Conservation (phyloP, 495 filamentous ascomycete genomes). For the Hypoxylon lienhwacheense region DNA sequence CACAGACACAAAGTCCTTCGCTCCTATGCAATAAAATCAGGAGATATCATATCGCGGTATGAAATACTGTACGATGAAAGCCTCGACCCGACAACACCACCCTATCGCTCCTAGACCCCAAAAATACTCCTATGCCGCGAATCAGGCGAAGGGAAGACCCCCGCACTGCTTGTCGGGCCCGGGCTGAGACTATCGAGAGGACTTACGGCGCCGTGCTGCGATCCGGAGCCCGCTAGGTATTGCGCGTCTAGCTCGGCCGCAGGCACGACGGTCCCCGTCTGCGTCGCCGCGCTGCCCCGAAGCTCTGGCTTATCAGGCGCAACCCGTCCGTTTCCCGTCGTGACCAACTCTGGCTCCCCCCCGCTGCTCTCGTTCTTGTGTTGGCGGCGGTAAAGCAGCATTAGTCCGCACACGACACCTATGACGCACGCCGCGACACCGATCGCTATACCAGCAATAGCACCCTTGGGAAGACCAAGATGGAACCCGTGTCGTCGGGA, state of each 20-base stretch:
- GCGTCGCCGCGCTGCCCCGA: not conserved
- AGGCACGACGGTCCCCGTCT: not conserved
- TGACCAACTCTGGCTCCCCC: not conserved
- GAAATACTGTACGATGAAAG: too few species aligned
- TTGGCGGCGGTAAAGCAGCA: not conserved
- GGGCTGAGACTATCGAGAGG: not conserved
- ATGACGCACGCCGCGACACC: not conserved
- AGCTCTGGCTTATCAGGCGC: slow-evolving; percentile 1
- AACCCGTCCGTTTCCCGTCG: not conserved
- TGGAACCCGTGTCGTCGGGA: not conserved
- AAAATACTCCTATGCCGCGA: not conserved
- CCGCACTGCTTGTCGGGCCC: not conserved
- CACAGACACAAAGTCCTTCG: too few species aligned
- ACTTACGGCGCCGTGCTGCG: not conserved
- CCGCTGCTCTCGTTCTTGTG: not conserved
- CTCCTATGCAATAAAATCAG: too few species aligned
- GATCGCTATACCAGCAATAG: not conserved
- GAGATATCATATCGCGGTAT: too few species aligned
- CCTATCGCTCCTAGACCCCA: not conserved
- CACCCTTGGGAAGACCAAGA: not conserved
- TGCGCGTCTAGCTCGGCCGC: slow-evolving; percentile 13
- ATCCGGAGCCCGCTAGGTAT: not conserved
- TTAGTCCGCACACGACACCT: not conserved
- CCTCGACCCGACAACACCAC: too few species aligned
- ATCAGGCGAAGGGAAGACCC: not conserved